Evolutionary conservation across 306 rosid genomes (phyloP).

Genomic region (Dalbergia cultrata): DNA sequence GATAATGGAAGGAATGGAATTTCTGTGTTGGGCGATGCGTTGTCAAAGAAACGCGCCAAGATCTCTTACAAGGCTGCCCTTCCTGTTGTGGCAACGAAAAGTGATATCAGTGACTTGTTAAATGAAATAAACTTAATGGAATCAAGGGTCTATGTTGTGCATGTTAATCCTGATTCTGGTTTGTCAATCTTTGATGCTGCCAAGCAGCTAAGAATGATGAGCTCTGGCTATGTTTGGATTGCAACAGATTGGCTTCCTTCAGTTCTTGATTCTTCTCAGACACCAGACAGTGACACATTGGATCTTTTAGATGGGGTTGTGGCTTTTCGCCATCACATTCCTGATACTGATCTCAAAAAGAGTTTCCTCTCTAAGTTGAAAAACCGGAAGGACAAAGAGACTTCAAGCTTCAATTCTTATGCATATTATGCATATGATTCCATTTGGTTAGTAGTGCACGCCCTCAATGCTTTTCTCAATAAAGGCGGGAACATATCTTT

Average conservation of each 20-base stretch:
- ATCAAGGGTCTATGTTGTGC: slow-evolving; percentile 83
- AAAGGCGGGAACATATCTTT: slow-evolving; percentile 79
- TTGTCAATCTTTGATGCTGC: slow-evolving; percentile 66
- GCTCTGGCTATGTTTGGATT: slow-evolving; percentile 80
- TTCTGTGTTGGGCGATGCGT: slow-evolving; percentile 73
- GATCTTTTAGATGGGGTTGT: slow-evolving; percentile 78
- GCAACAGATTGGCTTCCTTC: slow-evolving; percentile 97
- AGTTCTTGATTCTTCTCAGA: slow-evolving; percentile 62
- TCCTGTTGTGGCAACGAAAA: slow-evolving; percentile 56
- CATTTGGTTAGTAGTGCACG: slow-evolving; percentile 84
- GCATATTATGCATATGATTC: slow-evolving; percentile 91
- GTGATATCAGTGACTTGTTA: slow-evolving; percentile 59
- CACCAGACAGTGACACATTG: slow-evolving; percentile 54
- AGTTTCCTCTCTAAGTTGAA: slow-evolving; percentile 58
- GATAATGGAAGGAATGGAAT: slow-evolving; percentile 87
- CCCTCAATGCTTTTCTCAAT: slow-evolving; percentile 67
- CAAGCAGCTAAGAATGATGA: slow-evolving; percentile 70
- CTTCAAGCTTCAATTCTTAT: slow-evolving; percentile 70
- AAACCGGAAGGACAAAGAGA: slow-evolving; percentile 51
- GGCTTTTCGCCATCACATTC: slow-evolving; percentile 83
- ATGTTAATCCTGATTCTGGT: slow-evolving; percentile 90
- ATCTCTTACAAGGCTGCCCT: slow-evolving; percentile 84
- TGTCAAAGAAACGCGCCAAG: slow-evolving; percentile 74
- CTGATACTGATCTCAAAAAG: slow-evolving; percentile 64
- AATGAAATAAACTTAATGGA: slow-evolving; percentile 79